These are phyloP conservation scores for Penicillium sp. DNA, from an alignment of 2,329 filamentous ascomycete genomes.

Conservation along the genomic window DNA sequence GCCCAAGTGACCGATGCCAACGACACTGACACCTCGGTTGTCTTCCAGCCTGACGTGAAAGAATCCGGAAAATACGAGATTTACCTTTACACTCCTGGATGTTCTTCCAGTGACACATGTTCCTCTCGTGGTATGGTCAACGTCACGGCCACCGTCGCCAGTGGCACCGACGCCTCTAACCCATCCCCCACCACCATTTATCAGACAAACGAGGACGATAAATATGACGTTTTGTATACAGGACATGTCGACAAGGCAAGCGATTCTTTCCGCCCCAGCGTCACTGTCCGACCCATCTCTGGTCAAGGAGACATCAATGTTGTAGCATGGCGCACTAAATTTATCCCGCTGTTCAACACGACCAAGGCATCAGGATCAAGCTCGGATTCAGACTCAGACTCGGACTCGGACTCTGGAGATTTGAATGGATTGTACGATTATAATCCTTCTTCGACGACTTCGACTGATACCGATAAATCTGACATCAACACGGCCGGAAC, in stretches of 20 bases:
- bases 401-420: constrained; percentile 52
- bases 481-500: constrained; percentile 75
- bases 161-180: constrained; percentile 49
- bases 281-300: constrained; percentile 71
- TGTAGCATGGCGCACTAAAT: constrained; percentile 86
- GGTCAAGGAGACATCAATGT: constrained; percentile 67
- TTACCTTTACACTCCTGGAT: constrained; percentile 90
- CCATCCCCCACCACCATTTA: constrained; percentile 65
- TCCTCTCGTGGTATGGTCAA: constrained; percentile 75
- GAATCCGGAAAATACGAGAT: constrained; percentile 91
- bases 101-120: constrained; percentile 76
- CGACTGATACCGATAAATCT: constrained; percentile 68
- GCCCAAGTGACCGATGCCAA: constrained; percentile 61
- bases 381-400: background rate
- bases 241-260: constrained; percentile 78
- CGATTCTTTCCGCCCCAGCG: constrained; percentile 71
- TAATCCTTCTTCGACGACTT: constrained; percentile 61
- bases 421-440: constrained; percentile 92
- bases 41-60: constrained; percentile 72
- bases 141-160: constrained; percentile 74
- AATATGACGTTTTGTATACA: constrained; percentile 90
- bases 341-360: constrained; percentile 58
- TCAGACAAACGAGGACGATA: constrained; percentile 95
- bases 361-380: constrained; percentile 32
- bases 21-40: constrained; percentile 64